These are phyloP conservation scores for Diplodia sapinea DNA, from an alignment of 2,329 filamentous ascomycete genomes.

Conservation along the genomic window DNA sequence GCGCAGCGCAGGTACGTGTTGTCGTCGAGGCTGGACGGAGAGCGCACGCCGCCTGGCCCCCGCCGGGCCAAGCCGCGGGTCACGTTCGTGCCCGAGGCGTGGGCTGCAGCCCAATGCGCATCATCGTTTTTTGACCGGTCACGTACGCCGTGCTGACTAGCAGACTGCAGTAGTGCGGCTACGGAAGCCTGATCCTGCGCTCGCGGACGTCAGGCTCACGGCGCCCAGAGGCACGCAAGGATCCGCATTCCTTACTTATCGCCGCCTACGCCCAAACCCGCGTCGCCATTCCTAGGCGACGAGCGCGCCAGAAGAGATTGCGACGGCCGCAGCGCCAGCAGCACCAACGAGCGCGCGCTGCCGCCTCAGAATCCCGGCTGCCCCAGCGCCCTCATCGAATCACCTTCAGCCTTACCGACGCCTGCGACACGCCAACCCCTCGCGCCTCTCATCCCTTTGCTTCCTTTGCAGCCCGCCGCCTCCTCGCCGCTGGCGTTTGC, in stretches of 20 bases:
- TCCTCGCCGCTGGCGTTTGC: not conserved
- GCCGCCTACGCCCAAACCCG: slow-evolving; percentile 7
- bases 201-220: slow-evolving; percentile 15
- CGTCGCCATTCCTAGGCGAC: slow-evolving; percentile 22
- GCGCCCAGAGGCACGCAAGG: slow-evolving; percentile 17
- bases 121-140: slow-evolving; percentile 29
- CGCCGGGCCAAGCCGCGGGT: not conserved
- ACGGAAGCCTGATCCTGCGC: slow-evolving; percentile 16
- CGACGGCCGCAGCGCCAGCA: slow-evolving; percentile 27
- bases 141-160: slow-evolving; percentile 26
- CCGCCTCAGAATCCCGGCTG: slow-evolving; percentile 21
- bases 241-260: slow-evolving; percentile 31
- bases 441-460: slow-evolving; percentile 14
- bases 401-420: slow-evolving; percentile 30
- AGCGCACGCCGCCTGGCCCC: slow-evolving; percentile 3
- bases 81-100: slow-evolving; percentile 23
- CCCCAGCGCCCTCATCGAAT: slow-evolving; percentile 21
- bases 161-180: slow-evolving; percentile 32
- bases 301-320: slow-evolving; percentile 27
- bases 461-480: slow-evolving; percentile 10
- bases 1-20: slow-evolving; percentile 13
- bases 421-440: slow-evolving; percentile 26
- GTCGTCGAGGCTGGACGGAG: not conserved
- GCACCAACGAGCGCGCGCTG: slow-evolving; percentile 15
- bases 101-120: slow-evolving; percentile 29